Conservation (phyloP, 148 eudicot species). For the Polygonum aviculare region DNA sequence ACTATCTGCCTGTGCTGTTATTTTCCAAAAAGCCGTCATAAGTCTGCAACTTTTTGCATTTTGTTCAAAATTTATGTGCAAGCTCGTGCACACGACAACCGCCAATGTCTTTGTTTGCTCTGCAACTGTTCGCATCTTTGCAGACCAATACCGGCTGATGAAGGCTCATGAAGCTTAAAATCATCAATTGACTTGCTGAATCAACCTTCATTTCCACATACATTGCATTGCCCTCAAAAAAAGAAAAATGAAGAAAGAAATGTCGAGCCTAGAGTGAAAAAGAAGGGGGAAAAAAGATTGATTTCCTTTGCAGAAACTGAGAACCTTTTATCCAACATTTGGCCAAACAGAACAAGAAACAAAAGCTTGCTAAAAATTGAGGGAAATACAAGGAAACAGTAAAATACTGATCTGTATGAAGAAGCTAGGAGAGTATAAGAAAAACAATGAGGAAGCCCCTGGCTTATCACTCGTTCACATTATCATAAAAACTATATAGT, state of each 20-base stretch:
- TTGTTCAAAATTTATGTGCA: no score
- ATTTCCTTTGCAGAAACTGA: slow-evolving; percentile 5
- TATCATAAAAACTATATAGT: background rate
- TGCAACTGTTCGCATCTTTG: no score
- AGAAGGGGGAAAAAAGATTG: background rate
- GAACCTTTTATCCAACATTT: background rate
- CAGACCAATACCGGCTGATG: background rate
- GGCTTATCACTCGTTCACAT: slow-evolving; percentile 1
- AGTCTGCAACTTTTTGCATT: no score
- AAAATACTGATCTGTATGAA: slow-evolving; percentile 1
- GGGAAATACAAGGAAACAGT: background rate
- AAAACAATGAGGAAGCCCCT: slow-evolving; percentile 5
- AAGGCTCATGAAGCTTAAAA: no score
- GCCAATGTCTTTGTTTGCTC: no score
- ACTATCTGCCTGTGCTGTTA: no score
- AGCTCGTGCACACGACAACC: no score
- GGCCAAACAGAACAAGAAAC: background rate
- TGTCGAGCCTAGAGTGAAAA: background rate
- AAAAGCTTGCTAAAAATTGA: background rate
- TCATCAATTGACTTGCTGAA: background rate
- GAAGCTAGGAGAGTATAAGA: background rate
- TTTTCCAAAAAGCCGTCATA: no score
- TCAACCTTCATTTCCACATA: background rate
- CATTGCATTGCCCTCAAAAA: background rate
- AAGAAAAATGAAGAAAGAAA: background rate